Conservation (phyloP, 2,329 filamentous ascomycete species). For the Cordyceps fumosorosea region DNA sequence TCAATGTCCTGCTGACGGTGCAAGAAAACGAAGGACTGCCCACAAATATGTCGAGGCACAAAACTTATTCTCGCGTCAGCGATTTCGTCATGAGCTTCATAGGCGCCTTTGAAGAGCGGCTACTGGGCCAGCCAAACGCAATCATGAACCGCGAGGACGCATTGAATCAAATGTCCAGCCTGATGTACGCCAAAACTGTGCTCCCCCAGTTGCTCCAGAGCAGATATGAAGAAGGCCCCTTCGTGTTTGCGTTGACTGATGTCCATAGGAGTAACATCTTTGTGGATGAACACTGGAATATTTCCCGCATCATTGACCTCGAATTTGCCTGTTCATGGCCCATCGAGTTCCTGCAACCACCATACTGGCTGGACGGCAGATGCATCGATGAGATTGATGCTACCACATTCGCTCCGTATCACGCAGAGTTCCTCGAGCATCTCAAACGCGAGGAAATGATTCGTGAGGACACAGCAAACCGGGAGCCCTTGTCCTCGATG, state of each 20-base stretch:
- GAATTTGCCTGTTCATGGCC: slow-evolving; percentile 27
- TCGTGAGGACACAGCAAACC: too few relatives aligned
- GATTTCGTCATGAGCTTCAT: not conserved
- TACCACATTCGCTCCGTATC: not conserved
- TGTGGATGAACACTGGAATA: slow-evolving; percentile 28
- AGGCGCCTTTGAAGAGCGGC: not conserved
- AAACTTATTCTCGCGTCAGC: not conserved
- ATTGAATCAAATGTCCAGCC: slow-evolving; percentile 22
- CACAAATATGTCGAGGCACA: not conserved
- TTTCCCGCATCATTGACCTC: slow-evolving; percentile 27
- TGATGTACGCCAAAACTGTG: slow-evolving; percentile 21
- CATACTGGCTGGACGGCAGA: slow-evolving; percentile 24
- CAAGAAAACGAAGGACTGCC: slow-evolving; percentile 18
- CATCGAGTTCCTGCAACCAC: slow-evolving; percentile 19
- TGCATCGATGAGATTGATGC: slow-evolving; percentile 7
- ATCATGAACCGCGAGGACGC: not conserved
- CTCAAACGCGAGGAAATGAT: slow-evolving; percentile 5
- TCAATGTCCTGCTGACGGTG: slow-evolving; percentile 23
- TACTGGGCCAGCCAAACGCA: slow-evolving; percentile 3
- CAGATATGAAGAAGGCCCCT: slow-evolving; percentile 22
- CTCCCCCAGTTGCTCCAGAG: slow-evolving; percentile 3
- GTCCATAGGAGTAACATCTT: slow-evolving; percentile 34
- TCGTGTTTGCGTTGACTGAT: slow-evolving; percentile 29
- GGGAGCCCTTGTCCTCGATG: too few relatives aligned
- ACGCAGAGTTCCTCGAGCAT: slow-evolving; percentile 10